These are phyloP conservation scores for Calonectria honghensis DNA, from an alignment of 2,329 filamentous ascomycete genomes.

Conservation along the genomic window DNA sequence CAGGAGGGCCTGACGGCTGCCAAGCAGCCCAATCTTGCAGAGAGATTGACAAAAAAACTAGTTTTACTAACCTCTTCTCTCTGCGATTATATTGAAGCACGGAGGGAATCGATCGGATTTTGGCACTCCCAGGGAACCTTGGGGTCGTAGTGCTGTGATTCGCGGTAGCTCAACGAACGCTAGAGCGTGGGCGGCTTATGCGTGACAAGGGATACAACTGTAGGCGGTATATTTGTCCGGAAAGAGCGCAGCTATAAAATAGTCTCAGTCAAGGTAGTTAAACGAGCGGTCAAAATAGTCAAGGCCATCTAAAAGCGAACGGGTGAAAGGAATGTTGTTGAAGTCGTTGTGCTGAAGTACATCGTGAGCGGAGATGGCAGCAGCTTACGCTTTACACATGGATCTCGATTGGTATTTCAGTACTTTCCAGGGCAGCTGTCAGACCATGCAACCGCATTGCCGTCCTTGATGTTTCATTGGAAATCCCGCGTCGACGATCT, in stretches of 20 bases:
- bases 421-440: background rate
- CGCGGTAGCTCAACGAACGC: background rate
- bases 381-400: slow-evolving; percentile 12
- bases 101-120: background rate
- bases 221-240: background rate
- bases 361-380: background rate
- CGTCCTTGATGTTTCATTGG: background rate
- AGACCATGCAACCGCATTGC: background rate
- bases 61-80: background rate
- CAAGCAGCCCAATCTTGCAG: background rate
- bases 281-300: background rate
- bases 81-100: too few relatives aligned
- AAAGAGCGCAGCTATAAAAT: too few relatives aligned
- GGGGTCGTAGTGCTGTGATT: background rate
- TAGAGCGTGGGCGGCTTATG: background rate
- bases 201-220: slow-evolving; percentile 26
- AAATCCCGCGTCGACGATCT: slow-evolving; percentile 16
- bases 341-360: background rate
- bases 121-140: background rate
- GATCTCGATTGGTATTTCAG: background rate
- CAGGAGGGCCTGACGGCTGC: slow-evolving; percentile 33
- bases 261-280: background rate
- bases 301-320: background rate
- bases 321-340: slow-evolving; percentile 5
- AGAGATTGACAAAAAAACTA: background rate